These are phyloP conservation scores for Curvularia sp. DNA, from an alignment of 2,329 filamentous ascomycete genomes.

Conservation along the genomic window DNA sequence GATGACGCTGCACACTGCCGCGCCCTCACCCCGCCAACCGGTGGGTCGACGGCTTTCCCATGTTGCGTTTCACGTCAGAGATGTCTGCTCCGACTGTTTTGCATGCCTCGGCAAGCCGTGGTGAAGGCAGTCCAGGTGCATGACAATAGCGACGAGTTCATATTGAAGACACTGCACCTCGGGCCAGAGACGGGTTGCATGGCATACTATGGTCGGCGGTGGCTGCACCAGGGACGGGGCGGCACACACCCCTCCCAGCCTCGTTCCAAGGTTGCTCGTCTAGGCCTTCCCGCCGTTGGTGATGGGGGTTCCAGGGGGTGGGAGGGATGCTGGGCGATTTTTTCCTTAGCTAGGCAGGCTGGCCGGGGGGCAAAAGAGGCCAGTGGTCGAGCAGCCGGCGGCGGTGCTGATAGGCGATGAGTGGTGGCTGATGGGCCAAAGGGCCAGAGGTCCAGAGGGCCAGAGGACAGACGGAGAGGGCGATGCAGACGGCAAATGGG, in stretches of 20 bases:
- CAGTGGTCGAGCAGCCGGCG: not conserved
- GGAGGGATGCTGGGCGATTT: not conserved
- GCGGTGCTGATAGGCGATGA: not conserved
- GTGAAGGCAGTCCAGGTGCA: constrained; percentile 6
- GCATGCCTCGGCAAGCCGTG: constrained; percentile 18
- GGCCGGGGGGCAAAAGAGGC: constrained; percentile 18
- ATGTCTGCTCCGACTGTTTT: constrained; percentile 23
- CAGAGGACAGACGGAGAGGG: not conserved
- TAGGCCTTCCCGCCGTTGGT: constrained; percentile 23
- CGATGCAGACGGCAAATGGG: not conserved
- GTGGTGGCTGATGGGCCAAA: not conserved
- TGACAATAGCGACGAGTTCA: not conserved
- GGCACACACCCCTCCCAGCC: constrained; percentile 7
- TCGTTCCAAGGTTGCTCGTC: constrained; percentile 23
- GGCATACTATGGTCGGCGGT: constrained; percentile 4
- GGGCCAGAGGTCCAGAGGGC: not conserved
- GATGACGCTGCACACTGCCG: constrained; percentile 26
- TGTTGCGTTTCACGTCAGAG: constrained; percentile 28
- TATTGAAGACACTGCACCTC: not conserved
- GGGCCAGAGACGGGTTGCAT: not conserved
- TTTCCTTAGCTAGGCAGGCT: constrained; percentile 13
- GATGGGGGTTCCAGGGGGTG: constrained; percentile 32
- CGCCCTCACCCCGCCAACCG: constrained; percentile 27
- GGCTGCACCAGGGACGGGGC: constrained; percentile 10
- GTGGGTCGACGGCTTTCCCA: constrained; percentile 25